Evolutionary conservation across 2,329 filamentous ascomycete genomes (phyloP).

Genomic region (Waltergamsia citrina): DNA sequence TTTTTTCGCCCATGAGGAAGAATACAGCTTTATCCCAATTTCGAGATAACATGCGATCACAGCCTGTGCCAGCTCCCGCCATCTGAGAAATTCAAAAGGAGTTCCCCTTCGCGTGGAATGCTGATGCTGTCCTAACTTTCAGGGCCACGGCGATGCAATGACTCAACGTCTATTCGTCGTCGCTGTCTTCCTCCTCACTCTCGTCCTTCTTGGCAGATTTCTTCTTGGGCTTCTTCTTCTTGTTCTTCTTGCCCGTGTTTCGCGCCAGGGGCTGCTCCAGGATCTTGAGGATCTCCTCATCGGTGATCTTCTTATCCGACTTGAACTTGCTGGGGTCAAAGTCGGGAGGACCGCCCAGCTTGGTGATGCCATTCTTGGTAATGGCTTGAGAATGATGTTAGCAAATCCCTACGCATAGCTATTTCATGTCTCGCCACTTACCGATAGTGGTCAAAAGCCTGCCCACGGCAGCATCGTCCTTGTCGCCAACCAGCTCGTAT

Average conservation of each 20-base stretch:
- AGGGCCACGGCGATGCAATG: background rate
- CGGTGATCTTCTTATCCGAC: conserved; percentile 95
- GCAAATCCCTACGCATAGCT: too few relatives aligned
- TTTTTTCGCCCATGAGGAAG: too few relatives aligned
- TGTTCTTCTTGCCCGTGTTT: conserved; percentile 88
- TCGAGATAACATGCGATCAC: too few relatives aligned
- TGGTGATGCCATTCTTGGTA: conserved; percentile 93
- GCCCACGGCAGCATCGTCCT: conserved; percentile 77
- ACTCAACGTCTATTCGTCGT: background rate
- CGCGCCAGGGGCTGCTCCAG: conserved; percentile 79
- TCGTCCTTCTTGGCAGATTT: conserved; percentile 22
- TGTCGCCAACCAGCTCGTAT: conserved; percentile 93
- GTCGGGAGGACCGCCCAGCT: conserved; percentile 66
- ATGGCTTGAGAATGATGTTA: conserved; percentile 53
- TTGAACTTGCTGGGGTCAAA: conserved; percentile 76
- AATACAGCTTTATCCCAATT: too few relatives aligned
- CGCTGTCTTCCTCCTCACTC: conserved; percentile 8
- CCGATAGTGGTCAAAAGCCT: conserved; percentile 86
- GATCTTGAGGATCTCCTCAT: conserved; percentile 92
- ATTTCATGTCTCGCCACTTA: conserved; percentile 38
- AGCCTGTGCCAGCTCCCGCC: too few relatives aligned
- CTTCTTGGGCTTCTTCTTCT: conserved; percentile 78
- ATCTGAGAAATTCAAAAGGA: too few relatives aligned
- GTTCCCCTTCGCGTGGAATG: too few relatives aligned
- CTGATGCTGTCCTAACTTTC: too few relatives aligned